phyloP scores from a whole-genome alignment of 2,329 filamentous ascomycete genomes.

The Apiospora hydei region DNA sequence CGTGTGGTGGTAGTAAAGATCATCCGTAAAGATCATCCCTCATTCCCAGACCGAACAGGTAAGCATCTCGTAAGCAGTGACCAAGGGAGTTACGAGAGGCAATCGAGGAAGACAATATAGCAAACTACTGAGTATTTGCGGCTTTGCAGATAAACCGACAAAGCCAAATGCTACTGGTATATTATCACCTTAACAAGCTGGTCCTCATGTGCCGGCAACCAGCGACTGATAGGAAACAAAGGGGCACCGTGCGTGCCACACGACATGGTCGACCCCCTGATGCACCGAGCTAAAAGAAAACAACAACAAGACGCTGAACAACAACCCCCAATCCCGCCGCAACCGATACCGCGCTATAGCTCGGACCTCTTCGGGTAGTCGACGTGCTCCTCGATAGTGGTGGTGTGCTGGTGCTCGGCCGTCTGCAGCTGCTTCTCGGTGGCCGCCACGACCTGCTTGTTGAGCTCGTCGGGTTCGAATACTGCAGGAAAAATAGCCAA shows the following conservation, averaged over 20 bases:
- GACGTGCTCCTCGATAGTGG: slow-evolving; percentile 17
- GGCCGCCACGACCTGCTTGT: slow-evolving; percentile 47
- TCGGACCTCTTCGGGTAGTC: slow-evolving; percentile 2
- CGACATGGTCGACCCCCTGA: neutral
- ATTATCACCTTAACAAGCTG: neutral
- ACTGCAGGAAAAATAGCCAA: slow-evolving; percentile 39
- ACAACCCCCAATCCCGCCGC: no score
- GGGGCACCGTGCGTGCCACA: neutral
- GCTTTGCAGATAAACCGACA: neutral
- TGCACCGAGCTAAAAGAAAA: neutral
- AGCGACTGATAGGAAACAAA: neutral
- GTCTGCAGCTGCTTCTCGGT: slow-evolving; percentile 47
- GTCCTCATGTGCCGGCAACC: neutral
- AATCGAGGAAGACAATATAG: neutral
- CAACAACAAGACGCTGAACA: neutral
- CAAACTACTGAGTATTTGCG: neutral
- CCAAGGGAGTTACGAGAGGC: neutral
- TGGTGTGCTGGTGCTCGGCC: slow-evolving; percentile 25
- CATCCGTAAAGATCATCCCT: no score
- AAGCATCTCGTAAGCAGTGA: neutral
- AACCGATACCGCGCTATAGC: neutral
- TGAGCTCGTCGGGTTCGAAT: slow-evolving; percentile 49
- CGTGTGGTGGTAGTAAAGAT: neutral
- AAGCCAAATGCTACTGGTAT: neutral
- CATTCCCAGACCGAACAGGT: neutral